These are phyloP conservation scores for Coniochaeta sp. DNA, from an alignment of 2,329 filamentous ascomycete genomes.

Conservation along the genomic window DNA sequence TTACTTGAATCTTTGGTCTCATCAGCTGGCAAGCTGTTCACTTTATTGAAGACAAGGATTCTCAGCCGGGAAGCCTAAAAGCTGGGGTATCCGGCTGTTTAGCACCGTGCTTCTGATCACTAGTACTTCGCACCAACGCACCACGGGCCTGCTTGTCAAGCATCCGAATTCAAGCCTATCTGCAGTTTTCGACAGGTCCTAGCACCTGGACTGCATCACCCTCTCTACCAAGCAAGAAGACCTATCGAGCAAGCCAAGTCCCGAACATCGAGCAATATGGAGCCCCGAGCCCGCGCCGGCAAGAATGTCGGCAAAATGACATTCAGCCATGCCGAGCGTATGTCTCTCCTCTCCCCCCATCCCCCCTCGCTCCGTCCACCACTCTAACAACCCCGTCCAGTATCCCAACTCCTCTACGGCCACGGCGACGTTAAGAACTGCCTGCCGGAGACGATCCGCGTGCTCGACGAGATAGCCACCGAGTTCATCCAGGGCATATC, in stretches of 20 bases:
- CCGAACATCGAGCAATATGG: slow-evolving; percentile 47
- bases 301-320: slow-evolving; percentile 81
- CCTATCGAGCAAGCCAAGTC: not conserved
- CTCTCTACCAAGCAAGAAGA: not conserved
- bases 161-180: not conserved
- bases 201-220: not conserved
- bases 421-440: slow-evolving; percentile 68
- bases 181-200: not conserved
- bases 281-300: slow-evolving; percentile 68
- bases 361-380: slow-evolving; percentile 2
- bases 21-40: not conserved
- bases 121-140: too few species aligned
- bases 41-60: not conserved
- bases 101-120: not conserved
- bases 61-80: not conserved
- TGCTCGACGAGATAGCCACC: slow-evolving; percentile 91
- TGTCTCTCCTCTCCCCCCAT: slow-evolving; percentile 16
- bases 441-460: slow-evolving; percentile 74
- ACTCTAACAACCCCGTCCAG: slow-evolving; percentile 32
- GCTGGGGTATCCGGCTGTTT: not conserved
- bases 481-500: slow-evolving; percentile 94
- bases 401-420: slow-evolving; percentile 68
- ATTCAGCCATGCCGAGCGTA: slow-evolving; percentile 66
- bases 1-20: not conserved
- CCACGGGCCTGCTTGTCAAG: not conserved